Percentiles rank a stretch among this genome's conserved stretches.
Conservation (phyloP, 305 asterid species). For the Euphrasia arctica region DNA sequence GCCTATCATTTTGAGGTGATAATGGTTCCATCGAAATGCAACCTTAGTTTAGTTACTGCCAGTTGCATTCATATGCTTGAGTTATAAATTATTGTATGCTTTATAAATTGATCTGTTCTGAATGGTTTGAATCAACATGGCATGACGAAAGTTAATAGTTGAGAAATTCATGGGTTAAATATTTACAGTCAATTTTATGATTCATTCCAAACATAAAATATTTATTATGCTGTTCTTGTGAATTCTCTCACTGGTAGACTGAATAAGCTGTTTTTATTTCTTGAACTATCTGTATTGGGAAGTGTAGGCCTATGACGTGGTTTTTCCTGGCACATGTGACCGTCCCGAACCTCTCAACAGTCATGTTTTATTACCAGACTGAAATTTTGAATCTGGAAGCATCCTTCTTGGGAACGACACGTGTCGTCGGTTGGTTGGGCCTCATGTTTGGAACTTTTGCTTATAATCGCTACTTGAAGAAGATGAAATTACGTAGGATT, state of each 20-base stretch:
- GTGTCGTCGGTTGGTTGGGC: constrained; percentile 89
- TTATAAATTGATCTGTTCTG: not conserved
- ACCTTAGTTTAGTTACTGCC: not conserved
- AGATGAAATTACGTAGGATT: constrained; percentile 69
- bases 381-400: constrained; percentile 81
- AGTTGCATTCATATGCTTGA: constrained; percentile 13
- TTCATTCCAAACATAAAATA: not conserved
- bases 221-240: not conserved
- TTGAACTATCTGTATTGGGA: constrained; percentile 27
- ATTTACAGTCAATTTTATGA: constrained; percentile 5
- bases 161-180: constrained; percentile 1
- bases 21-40: not conserved
- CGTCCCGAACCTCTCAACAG: constrained; percentile 77
- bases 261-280: constrained; percentile 28
- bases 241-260: not conserved
- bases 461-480: constrained; percentile 79
- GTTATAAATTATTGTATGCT: constrained; percentile 1
- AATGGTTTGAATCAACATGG: not conserved
- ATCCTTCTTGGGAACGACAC: constrained; percentile 88
- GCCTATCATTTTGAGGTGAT: constrained; percentile 85
- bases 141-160: not conserved
- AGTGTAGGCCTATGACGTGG: constrained; percentile 89
- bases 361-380: constrained; percentile 94
- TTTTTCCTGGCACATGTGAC: constrained; percentile 89
- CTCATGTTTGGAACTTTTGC: constrained; percentile 87